Conservation (phyloP, 208 protist genomes). For the Crithidia expoeki region DNA sequence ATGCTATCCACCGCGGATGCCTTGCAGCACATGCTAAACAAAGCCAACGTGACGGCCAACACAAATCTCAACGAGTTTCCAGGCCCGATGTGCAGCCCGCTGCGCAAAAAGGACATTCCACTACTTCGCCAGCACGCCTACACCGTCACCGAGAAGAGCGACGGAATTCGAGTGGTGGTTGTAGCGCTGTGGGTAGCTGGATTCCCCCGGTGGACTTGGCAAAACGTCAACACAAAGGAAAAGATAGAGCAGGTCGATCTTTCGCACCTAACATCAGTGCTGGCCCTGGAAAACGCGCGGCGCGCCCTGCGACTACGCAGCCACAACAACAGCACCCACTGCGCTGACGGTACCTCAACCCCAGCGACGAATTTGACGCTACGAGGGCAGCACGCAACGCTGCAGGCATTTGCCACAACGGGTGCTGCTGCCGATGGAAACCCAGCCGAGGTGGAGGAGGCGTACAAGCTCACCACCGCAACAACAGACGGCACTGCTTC, state of each 20-base stretch:
- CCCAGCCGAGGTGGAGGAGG: not conserved
- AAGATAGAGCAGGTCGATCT: not conserved
- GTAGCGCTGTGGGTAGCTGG: constrained; percentile 29
- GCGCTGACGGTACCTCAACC: not conserved
- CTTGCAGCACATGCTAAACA: constrained; percentile 14
- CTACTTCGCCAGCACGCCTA: constrained; percentile 38
- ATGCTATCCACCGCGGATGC: constrained; percentile 1
- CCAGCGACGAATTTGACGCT: not conserved
- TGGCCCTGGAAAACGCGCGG: constrained; percentile 29
- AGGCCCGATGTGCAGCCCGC: constrained; percentile 74
- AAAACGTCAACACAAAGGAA: not conserved
- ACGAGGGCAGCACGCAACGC: not conserved
- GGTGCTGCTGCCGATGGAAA: not conserved
- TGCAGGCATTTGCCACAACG: no score
- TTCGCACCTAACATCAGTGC: constrained; percentile 12
- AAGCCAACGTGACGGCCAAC: constrained; percentile 23
- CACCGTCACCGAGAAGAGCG: constrained; percentile 82
- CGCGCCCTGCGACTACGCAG: not conserved
- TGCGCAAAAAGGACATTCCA: constrained; percentile 53
- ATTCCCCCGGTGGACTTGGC: constrained; percentile 53
- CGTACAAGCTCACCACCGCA: not conserved
- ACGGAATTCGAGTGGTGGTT: constrained; percentile 71
- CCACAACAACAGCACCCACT: no score
- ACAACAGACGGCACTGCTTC: not conserved
- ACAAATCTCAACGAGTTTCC: constrained; percentile 48